phyloP scores from a whole-genome alignment of 139 green algal species.

The Astrephomene gubernaculifera region DNA sequence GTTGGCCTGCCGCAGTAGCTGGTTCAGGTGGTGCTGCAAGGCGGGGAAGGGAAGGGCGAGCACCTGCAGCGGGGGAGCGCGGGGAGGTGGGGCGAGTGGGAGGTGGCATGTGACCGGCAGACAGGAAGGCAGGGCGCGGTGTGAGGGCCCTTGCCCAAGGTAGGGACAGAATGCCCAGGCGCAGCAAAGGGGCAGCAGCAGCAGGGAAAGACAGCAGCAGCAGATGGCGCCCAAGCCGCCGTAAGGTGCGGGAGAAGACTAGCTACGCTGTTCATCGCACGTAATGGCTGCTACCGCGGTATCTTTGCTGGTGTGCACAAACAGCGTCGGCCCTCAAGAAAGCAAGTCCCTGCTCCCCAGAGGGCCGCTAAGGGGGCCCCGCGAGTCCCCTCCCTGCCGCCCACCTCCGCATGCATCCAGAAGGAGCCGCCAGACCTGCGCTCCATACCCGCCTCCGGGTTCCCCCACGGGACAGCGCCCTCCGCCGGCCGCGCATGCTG shows the following conservation, averaged over 20 bases:
- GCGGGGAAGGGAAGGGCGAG: not conserved
- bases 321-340: not conserved
- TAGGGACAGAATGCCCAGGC: not conserved
- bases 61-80: not conserved
- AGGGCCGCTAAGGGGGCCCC: no score
- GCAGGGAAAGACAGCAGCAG: not conserved
- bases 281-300: not conserved
- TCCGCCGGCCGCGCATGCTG: not conserved
- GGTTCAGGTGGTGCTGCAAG: not conserved
- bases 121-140: not conserved
- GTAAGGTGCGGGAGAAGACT: not conserved
- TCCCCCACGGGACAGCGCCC: not conserved
- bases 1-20: not conserved
- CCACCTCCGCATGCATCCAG: not conserved
- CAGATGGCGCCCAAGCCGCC: not conserved
- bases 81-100: not conserved
- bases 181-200: not conserved
- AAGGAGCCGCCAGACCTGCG: no score
- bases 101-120: not conserved
- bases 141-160: not conserved
- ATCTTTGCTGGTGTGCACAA: not conserved
- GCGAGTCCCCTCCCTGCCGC: not conserved
- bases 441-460: no score
- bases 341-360: not conserved
- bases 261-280: not conserved